phyloP scores from a whole-genome alignment of 1,139 yeast genomes.

The Taphrina sp. region DNA sequence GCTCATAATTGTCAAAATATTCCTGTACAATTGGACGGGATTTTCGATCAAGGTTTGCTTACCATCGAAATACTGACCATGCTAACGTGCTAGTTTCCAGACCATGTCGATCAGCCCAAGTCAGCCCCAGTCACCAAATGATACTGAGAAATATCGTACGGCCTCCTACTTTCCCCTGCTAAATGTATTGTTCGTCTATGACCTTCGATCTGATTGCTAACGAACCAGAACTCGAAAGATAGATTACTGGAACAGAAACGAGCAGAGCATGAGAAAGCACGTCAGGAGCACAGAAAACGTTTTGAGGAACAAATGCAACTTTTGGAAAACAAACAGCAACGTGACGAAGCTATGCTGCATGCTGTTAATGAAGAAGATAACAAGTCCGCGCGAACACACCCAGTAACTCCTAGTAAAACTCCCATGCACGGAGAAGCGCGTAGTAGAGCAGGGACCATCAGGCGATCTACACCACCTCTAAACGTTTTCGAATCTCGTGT shows the following conservation, averaged over 20 bases:
- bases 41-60: too few species aligned
- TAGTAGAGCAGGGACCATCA: constrained; percentile 32
- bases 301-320: constrained; percentile 40
- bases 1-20: too few species aligned
- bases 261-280: constrained; percentile 39
- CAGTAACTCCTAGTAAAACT: constrained; percentile 37
- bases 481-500: constrained; percentile 31
- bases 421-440: constrained; percentile 37
- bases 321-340: constrained; percentile 39
- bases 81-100: too few species aligned
- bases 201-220: background rate
- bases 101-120: constrained; percentile 7
- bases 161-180: constrained; percentile 6
- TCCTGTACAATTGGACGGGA: too few species aligned
- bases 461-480: constrained; percentile 24
- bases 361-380: constrained; percentile 34
- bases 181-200: background rate
- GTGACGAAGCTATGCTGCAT: constrained; percentile 39
- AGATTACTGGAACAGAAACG: constrained; percentile 38
- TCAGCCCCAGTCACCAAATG: background rate
- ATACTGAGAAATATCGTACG: background rate
- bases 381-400: constrained; percentile 34
- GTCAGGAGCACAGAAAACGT: constrained; percentile 39
- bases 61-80: too few species aligned
- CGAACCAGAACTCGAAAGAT: constrained; percentile 15